A percentile compares a stretch with the other conserved stretches of the same genome.
Evolutionary conservation across 306 rosid species (phyloP).

Genomic region (Lagenaria siceraria): DNA sequence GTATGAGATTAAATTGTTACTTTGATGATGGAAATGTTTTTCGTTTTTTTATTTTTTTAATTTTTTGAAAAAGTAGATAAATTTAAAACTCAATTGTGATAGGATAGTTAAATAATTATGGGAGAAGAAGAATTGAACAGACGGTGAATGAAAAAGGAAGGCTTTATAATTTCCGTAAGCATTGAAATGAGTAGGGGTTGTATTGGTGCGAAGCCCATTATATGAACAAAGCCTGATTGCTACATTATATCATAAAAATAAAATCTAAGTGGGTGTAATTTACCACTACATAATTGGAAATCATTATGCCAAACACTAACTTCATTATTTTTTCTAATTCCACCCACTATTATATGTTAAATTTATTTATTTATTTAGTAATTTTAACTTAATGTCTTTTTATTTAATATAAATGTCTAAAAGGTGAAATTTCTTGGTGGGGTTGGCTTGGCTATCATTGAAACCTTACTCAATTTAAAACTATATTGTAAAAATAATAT

Average conservation of each 20-base stretch:
- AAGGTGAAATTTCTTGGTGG: not conserved
- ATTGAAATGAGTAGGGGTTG: not conserved
- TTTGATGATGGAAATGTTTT: too few relatives aligned
- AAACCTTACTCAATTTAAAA: not conserved
- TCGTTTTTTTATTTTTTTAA: too few relatives aligned
- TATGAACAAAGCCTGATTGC: not conserved
- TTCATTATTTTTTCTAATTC: not conserved
- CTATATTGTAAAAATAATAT: not conserved
- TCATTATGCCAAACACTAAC: slow-evolving; percentile 2
- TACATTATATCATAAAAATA: not conserved
- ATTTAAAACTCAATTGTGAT: too few relatives aligned
- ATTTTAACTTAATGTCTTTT: not conserved
- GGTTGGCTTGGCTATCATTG: not conserved
- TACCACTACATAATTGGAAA: not conserved
- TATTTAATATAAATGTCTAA: not conserved
- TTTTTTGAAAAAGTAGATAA: too few relatives aligned
- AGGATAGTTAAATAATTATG: too few relatives aligned
- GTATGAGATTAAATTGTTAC: too few relatives aligned
- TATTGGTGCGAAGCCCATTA: not conserved
- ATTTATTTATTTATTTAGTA: not conserved
- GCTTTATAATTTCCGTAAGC: not conserved
- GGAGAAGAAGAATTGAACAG: too few relatives aligned
- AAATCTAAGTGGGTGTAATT: not conserved
- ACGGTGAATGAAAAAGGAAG: not conserved
- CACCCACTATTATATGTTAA: not conserved